Conservation (phyloP, 1,284 basidiomycete genomes). For the Meripilus lineatus region DNA sequence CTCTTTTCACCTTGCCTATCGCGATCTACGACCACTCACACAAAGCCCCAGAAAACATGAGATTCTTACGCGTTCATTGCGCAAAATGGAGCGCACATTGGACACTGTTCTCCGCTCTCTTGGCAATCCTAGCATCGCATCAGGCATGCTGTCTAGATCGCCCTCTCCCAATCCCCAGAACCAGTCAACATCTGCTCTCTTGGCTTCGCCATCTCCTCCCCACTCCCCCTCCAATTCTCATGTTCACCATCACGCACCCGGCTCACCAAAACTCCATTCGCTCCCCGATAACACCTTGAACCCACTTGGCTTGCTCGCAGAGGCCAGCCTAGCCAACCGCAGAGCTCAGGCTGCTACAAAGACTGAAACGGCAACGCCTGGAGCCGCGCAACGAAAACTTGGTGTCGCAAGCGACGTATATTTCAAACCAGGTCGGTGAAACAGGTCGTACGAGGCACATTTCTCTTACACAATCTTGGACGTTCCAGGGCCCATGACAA, state of each 20-base stretch:
- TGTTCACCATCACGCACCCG: slow-evolving; percentile 29
- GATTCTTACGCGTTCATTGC: slow-evolving; percentile 79
- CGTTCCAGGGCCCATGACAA: slow-evolving; percentile 76
- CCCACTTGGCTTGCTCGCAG: slow-evolving; percentile 85
- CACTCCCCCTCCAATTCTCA: slow-evolving; percentile 24
- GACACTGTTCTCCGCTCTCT: slow-evolving; percentile 84
- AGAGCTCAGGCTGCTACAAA: slow-evolving; percentile 38
- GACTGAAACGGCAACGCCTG: slow-evolving; percentile 14
- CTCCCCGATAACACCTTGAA: slow-evolving; percentile 90
- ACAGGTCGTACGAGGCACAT: not conserved
- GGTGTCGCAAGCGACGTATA: slow-evolving; percentile 91
- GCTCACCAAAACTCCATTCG: slow-evolving; percentile 77
- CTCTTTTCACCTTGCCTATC: slow-evolving; percentile 1
- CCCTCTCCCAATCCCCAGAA: slow-evolving; percentile 63
- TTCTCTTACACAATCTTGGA: slow-evolving; percentile 1
- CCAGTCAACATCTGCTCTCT: slow-evolving; percentile 52
- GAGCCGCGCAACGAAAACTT: slow-evolving; percentile 36
- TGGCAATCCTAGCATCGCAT: slow-evolving; percentile 72
- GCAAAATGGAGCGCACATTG: slow-evolving; percentile 90
- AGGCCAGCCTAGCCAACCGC: slow-evolving; percentile 86
- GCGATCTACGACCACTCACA: slow-evolving; percentile 24
- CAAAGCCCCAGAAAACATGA: slow-evolving; percentile 73
- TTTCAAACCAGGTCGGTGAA: slow-evolving; percentile 81
- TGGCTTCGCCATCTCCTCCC: slow-evolving; percentile 56
- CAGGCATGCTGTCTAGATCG: slow-evolving; percentile 77